phyloP scores from a whole-genome alignment of 768 basidiomycete species.

The Hericium erinaceus region DNA sequence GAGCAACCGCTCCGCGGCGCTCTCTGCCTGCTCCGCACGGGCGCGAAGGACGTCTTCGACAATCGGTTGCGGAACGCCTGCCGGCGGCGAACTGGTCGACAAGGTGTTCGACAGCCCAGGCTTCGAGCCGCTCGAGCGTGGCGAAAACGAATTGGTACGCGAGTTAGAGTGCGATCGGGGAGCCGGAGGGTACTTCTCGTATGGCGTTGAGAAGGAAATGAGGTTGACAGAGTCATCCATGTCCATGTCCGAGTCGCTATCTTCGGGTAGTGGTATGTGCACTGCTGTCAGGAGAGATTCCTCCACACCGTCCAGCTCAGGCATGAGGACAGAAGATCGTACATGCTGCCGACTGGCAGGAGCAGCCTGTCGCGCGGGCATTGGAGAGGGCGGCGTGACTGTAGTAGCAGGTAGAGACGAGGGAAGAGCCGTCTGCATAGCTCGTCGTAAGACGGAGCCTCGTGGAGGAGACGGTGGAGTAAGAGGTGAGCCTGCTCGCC shows the following conservation, averaged over 20 bases:
- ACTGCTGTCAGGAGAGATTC: constrained; percentile 53
- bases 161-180: constrained; percentile 26
- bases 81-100: constrained; percentile 36
- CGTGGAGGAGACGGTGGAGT: constrained; percentile 17
- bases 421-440: constrained; percentile 25
- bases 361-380: neutral
- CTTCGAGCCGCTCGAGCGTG: constrained; percentile 38
- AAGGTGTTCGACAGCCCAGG: constrained; percentile 46
- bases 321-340: constrained; percentile 20
- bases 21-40: constrained; percentile 88
- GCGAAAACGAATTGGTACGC: constrained; percentile 42
- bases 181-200: constrained; percentile 36
- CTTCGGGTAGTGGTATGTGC: constrained; percentile 64
- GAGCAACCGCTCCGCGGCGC: constrained; percentile 78
- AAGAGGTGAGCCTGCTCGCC: constrained; percentile 13
- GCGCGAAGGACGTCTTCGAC: constrained; percentile 82
- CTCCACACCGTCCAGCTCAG: constrained; percentile 28
- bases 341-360: neutral
- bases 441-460: constrained; percentile 20
- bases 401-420: constrained; percentile 20
- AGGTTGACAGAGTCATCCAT: constrained; percentile 44
- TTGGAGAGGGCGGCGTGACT: constrained; percentile 11
- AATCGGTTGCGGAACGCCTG: constrained; percentile 38
- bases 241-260: constrained; percentile 61
- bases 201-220: constrained; percentile 67